Evolutionary conservation across 108 stramenopile species (phyloP), one percentile per base, ranked within the genome.

Genomic region (Skeletonema marinoi): DNA sequence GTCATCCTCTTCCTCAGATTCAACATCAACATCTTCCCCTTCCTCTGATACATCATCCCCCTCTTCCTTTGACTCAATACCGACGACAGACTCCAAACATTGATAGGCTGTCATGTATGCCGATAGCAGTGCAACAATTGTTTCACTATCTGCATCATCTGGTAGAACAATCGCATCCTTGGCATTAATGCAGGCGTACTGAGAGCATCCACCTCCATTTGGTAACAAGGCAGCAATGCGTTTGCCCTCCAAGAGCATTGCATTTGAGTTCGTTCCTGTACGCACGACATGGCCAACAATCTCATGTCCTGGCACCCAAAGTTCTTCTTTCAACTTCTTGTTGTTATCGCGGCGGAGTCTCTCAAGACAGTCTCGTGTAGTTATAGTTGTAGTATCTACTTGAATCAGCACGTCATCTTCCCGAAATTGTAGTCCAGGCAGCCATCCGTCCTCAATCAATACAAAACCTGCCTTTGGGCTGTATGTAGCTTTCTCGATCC

Each of bases 21-120:
- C 46, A 48, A 16, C 7, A 48, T 48, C 46, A 13, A 9, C 46
- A 48, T 48, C 46, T 48, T 16, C 46, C 13, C 12, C 46, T 0
- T 48, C 46, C 14, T 38, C 38, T 38, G 42, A 44, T 44, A 14
- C 42, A 14, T 14, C 44, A 46, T 0, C 4, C 8, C 4, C 44
- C 1, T 4, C 16, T 16, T 0, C 44, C 44, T 46, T 46, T 2
- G 44, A 4, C 2, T 56, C 54, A 56, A 25, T 25, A 56, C 19
- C 54, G 8, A 56, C 21, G 29, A 25, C 54, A 6, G 21, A 10
- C 3, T 56, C 54, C 54, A 56, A 63, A 3, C 82, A 67, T 75
- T 95, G 93, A 66, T 89, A 92, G 1, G 93, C 93, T 5, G 88
- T 68, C 75, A 95, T 79, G 70, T 92, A 95, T 12, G 80, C 88